Conservation (phyloP, 352 stramenopile genomes). For the Phytophthora megakarya region DNA sequence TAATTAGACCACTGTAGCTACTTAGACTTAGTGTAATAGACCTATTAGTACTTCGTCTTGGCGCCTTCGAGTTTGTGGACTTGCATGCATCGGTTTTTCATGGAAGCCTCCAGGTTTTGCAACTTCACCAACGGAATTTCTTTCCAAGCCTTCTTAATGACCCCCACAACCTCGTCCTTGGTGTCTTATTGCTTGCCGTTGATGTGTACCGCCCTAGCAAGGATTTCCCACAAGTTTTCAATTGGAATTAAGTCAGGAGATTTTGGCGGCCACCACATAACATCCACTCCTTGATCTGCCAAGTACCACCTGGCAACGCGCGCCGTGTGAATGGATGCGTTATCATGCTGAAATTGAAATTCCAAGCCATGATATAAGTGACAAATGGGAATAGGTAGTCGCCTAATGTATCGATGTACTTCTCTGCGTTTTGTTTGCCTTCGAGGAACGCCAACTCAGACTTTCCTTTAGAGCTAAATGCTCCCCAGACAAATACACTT, state of each 20-base stretch:
- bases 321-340: conserved; percentile 8
- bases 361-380: conserved; percentile 3
- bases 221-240: background rate
- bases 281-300: background rate
- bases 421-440: background rate
- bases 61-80: too few relatives aligned
- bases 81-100: too few relatives aligned
- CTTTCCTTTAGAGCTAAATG: conserved; percentile 1
- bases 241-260: conserved; percentile 8
- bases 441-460: background rate
- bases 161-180: too few relatives aligned
- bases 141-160: too few relatives aligned
- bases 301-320: background rate
- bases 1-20: too few relatives aligned
- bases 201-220: background rate
- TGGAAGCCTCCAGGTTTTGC: too few relatives aligned
- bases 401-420: conserved; percentile 4
- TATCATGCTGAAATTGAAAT: conserved; percentile 5
- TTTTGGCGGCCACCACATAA: conserved; percentile 1
- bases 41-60: too few relatives aligned
- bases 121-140: too few relatives aligned
- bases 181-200: conserved; percentile 25
- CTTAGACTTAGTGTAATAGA: too few relatives aligned
- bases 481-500: background rate
- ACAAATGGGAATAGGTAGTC: conserved; percentile 8